Evolutionary conservation across 768 basidiomycete species (phyloP).

Genomic region (Pleurotus sapidus): DNA sequence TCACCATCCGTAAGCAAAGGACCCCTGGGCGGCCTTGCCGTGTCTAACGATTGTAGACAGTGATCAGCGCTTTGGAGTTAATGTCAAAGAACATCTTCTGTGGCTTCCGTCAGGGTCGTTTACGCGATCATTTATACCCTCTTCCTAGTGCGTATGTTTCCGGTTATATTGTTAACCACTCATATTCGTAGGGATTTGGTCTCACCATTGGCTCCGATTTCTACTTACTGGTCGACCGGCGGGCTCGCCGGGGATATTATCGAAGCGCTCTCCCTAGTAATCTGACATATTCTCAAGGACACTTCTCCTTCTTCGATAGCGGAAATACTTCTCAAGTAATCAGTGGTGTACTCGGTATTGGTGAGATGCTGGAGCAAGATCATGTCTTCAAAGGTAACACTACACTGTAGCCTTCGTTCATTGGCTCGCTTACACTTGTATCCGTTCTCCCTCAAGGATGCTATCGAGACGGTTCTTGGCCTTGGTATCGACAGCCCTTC

Average conservation of each 20-base stretch:
- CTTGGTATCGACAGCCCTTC: conserved; percentile 74
- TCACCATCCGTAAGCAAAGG: conserved; percentile 63
- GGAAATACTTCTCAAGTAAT: conserved; percentile 31
- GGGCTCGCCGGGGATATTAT: conserved; percentile 51
- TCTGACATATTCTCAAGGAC: conserved; percentile 51
- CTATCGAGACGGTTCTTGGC: conserved; percentile 68
- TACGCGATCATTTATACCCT: conserved; percentile 86
- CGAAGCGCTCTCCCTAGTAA: conserved; percentile 34
- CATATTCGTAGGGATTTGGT: conserved; percentile 64
- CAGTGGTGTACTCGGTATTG: conserved; percentile 46
- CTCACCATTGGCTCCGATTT: conserved; percentile 82
- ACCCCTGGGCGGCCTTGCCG: neutral
- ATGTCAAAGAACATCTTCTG: conserved; percentile 80
- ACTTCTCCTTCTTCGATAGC: conserved; percentile 48
- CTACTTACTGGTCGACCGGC: conserved; percentile 66
- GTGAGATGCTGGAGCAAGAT: conserved; percentile 28
- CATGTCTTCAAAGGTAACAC: conserved; percentile 49
- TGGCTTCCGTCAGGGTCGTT: conserved; percentile 78
- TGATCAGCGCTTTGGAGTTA: conserved; percentile 76
- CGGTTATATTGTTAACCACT: neutral
- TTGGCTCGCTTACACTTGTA: conserved; percentile 16
- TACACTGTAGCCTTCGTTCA: neutral
- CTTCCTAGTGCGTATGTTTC: conserved; percentile 54
- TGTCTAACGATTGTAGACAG: conserved; percentile 29
- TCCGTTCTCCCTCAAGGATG: conserved; percentile 54